Evolutionary conservation across 371 early-diverging fungal genomes (phyloP).

Genomic region (Apophysomyces ossiformis): DNA sequence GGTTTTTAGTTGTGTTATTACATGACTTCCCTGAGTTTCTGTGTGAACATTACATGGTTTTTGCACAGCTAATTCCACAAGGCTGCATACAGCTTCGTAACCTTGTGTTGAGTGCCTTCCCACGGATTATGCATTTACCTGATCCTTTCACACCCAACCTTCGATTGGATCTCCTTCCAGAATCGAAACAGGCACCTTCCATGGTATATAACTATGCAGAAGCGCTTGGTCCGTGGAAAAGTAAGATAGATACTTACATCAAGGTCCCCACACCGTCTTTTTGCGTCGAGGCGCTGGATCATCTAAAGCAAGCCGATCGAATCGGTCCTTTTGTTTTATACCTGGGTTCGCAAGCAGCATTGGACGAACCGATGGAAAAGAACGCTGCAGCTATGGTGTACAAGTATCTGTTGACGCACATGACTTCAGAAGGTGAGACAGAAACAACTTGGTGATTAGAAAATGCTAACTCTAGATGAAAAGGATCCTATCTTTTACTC

Average conservation of each 20-base stretch:
- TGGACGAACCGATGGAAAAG: constrained; percentile 26
- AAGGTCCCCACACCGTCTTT: constrained; percentile 3
- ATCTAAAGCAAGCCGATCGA: constrained; percentile 14
- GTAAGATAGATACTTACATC: constrained; percentile 1
- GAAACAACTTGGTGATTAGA: neutral
- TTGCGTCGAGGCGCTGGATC: neutral
- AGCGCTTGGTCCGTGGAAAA: constrained; percentile 11
- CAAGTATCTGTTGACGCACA: constrained; percentile 30
- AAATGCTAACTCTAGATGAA: neutral
- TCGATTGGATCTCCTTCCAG: constrained; percentile 82
- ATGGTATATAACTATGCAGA: constrained; percentile 26
- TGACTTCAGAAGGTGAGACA: constrained; percentile 20
- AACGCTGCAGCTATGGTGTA: constrained; percentile 34
- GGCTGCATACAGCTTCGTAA: constrained; percentile 94
- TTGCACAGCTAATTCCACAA: constrained; percentile 90
- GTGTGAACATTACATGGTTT: constrained; percentile 86
- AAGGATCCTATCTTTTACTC: constrained; percentile 83
- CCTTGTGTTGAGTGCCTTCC: constrained; percentile 92
- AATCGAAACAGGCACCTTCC: constrained; percentile 55
- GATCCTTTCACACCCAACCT: constrained; percentile 96
- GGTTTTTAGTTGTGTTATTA: constrained; percentile 87
- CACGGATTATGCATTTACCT: constrained; percentile 90
- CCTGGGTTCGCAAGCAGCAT: constrained; percentile 30
- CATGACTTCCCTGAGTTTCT: constrained; percentile 98
- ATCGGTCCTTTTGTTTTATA: constrained; percentile 35